Conservation (phyloP, 495 filamentous ascomycete genomes). For the Xylaria curta region DNA sequence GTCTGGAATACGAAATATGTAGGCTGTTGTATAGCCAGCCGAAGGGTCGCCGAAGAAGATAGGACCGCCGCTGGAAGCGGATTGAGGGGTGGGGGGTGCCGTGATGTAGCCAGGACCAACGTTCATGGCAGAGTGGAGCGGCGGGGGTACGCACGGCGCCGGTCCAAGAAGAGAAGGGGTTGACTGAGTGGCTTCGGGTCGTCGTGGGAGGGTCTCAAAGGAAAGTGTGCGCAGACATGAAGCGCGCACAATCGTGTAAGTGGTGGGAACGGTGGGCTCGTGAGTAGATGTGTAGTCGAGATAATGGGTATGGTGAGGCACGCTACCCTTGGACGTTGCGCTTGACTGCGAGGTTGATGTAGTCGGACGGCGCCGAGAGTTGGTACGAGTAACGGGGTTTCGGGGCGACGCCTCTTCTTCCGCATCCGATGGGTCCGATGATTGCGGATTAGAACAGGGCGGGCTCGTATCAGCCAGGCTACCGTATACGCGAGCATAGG, state of each 20-base stretch:
- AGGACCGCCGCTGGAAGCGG: slow-evolving; percentile 65
- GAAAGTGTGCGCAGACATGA: slow-evolving; percentile 87
- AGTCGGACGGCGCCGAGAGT: slow-evolving; percentile 33
- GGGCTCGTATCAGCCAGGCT: slow-evolving; percentile 46
- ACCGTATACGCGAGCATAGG: slow-evolving; percentile 56
- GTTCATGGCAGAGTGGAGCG: slow-evolving; percentile 44
- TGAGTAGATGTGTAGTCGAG: slow-evolving; percentile 87
- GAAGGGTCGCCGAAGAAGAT: slow-evolving; percentile 85
- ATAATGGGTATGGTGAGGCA: slow-evolving; percentile 78
- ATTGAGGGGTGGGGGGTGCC: slow-evolving; percentile 43
- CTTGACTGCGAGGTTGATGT: slow-evolving; percentile 52
- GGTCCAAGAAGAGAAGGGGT: slow-evolving; percentile 30
- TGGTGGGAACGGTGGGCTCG: slow-evolving; percentile 73
- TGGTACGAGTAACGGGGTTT: slow-evolving; percentile 16
- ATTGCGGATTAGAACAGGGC: slow-evolving; percentile 46
- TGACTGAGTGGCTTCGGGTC: slow-evolving; percentile 44
- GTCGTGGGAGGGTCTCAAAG: slow-evolving; percentile 81
- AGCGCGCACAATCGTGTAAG: slow-evolving; percentile 84
- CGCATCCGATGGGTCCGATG: slow-evolving; percentile 52
- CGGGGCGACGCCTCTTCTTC: slow-evolving; percentile 48
- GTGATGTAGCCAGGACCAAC: slow-evolving; percentile 39
- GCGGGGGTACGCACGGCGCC: slow-evolving; percentile 25
- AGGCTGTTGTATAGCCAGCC: slow-evolving; percentile 89
- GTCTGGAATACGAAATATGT: slow-evolving; percentile 88
- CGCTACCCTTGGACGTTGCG: slow-evolving; percentile 48